Conservation (phyloP, 257 asterid genomes). For the Verbascum thapsus region DNA sequence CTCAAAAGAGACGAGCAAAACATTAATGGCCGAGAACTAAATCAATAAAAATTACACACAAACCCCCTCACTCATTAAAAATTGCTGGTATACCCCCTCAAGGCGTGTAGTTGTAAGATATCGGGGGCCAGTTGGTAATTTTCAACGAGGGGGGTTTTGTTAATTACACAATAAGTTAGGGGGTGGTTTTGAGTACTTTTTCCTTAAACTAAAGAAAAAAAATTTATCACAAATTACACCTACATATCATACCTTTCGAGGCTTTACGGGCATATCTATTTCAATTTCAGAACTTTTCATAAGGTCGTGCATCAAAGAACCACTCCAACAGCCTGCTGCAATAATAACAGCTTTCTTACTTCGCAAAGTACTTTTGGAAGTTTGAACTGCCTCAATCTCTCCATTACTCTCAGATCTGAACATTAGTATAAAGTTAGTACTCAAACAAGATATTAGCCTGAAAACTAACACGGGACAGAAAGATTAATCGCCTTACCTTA, state of each 20-base stretch:
- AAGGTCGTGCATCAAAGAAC: conserved; percentile 66
- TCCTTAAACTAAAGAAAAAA: no score
- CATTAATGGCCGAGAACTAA: conserved; percentile 19
- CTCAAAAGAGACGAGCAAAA: conserved; percentile 13
- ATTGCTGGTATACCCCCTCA: no score
- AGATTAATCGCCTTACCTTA: conserved; percentile 50
- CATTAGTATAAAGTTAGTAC: conserved; percentile 10
- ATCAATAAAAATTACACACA: no score
- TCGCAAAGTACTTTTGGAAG: conserved; percentile 62
- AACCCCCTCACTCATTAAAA: no score
- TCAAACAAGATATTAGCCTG: conserved; percentile 3
- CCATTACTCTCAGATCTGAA: conserved; percentile 67
- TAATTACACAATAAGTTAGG: no score
- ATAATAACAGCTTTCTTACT: conserved; percentile 75
- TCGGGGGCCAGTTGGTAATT: no score
- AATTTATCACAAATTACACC: conserved; percentile 15
- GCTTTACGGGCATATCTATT: conserved; percentile 76
- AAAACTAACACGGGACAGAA: conserved; percentile 4
- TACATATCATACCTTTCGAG: conserved; percentile 75
- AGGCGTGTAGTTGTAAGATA: no score
- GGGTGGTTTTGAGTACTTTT: no score
- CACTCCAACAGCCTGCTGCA: conserved; percentile 98
- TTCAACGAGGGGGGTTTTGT: no score
- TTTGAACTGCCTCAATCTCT: conserved; percentile 75
- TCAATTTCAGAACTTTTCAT: conserved; percentile 48